Evolutionary conservation across 2,329 filamentous ascomycete species (phyloP), one percentile per base, ranked within the genome.

Genomic region (Chlorencoelia australis): DNA sequence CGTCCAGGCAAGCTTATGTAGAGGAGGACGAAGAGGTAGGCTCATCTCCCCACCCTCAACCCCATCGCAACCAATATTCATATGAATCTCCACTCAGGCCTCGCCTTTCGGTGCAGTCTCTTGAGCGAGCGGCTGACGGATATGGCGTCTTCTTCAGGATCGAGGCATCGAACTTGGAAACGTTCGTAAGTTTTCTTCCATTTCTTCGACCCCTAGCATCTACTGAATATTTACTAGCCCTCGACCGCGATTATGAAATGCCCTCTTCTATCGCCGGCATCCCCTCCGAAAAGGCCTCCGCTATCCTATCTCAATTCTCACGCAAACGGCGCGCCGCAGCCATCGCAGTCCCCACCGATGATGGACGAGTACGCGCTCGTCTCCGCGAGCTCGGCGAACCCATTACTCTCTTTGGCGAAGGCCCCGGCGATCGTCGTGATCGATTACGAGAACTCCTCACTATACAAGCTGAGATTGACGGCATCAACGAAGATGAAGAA

Each of bases 371-470:
- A 31, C 82, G 87, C 42, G 69, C 77, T 24, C 78, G 75, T 47
- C 71, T 96, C 41, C 78, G 91, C 47, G 82, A 91, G 52, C 70
- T 94, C 45, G 86, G 84, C n/a, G 83, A 98, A 56, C 91, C 91
- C 8, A 78, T 96, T 37, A 98, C 89, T 0, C 69, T 96, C 0
- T 98, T 98, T 47, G 91, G 88, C 40, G 91, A 98, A 63, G 85
- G 84, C 0, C 79, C 80, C 1, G 79, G 75, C 17, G 89, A 96
- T 51, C 71, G 91, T 41, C 73, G 93, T 64, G 88, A 94, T 55
- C 76, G 91, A 46, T 61, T 98, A 52, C 77, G 91, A 45, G 82
- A 86, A 51, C 65, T 95, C 18, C 66, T 98, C 46, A 79, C 79
- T 2, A 75, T 80, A 34, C 73, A 86, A 46, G 72, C 75, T 2